Base-by-base conservation (phyloP, 2,329 filamentous ascomycete species). In the Tolypocladium tundrense region DNA sequence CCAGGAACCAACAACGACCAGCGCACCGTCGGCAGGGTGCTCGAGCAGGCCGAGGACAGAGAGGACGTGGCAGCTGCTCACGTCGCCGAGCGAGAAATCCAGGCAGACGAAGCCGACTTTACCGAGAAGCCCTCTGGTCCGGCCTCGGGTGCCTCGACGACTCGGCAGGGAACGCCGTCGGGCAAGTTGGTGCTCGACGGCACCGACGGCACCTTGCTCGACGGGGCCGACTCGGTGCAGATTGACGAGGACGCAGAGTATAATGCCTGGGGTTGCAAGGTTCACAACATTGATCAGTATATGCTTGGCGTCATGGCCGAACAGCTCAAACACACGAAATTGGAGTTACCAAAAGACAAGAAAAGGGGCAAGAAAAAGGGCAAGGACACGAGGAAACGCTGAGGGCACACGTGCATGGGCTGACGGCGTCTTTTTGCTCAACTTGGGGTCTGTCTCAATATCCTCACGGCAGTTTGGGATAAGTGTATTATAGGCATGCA, bases 41-140 rank as follows among this genome's bases (percentile, higher is more conserved):
- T 99, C 39, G 91, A 95, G 65, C 88, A 90, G 62, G 93, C 91
- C 0, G 94, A 99, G 72, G 94, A 99, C 66, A 84, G 84, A 53
- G 94, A 99, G 69, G 94, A 99, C 68, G 90, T 93, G 16, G 86
- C 86, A 33, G 94, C 94, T 0, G 94, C 94, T 2, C 88, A 89
- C 55, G 83, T 88, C 11, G 94, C 94, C 0, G 88, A 95, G 69
- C 94, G 89, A 67, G 94, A 99, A 70, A 87, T 94, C 53, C 85
- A 90, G 66, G 88, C 89, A 31, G 91, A 96, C 64, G 90, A 92
- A 52, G 89, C 85, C 5, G 91, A 96, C 67, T 96, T 96, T 64
- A 85, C 85, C 3, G 89, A 92, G 66, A 83, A 84, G 69, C 73
- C 80, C 57, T 63, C 77, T 65, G 57, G 68, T 65, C 59, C 72